phyloP scores from a whole-genome alignment of 768 basidiomycete species.

The Psilocybe sp. region DNA sequence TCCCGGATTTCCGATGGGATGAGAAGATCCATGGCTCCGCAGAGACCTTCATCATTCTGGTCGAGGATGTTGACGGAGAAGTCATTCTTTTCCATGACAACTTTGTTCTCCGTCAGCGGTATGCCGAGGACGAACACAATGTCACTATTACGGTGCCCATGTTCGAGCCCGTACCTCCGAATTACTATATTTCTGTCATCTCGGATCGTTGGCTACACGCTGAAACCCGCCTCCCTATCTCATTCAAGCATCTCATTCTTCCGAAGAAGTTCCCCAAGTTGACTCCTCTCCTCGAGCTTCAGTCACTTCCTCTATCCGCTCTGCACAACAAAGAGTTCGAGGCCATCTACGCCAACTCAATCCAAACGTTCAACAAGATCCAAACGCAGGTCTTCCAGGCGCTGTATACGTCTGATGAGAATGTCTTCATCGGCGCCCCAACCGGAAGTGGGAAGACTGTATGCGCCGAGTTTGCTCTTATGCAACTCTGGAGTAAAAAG shows the following conservation, averaged over 20 bases:
- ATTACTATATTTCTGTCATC: slow-evolving; percentile 94
- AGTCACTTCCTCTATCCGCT: slow-evolving; percentile 84
- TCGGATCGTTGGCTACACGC: slow-evolving; percentile 96
- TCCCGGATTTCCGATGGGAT: slow-evolving; percentile 99
- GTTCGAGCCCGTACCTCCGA: slow-evolving; percentile 96
- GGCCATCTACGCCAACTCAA: slow-evolving; percentile 73
- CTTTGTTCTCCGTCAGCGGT: slow-evolving; percentile 89
- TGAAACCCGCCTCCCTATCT: slow-evolving; percentile 91
- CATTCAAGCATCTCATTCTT: slow-evolving; percentile 96
- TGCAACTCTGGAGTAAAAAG: slow-evolving; percentile 91
- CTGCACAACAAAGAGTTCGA: slow-evolving; percentile 94
- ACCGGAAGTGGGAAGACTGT: slow-evolving; percentile 98
- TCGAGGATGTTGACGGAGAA: slow-evolving; percentile 98
- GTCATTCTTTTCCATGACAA: slow-evolving; percentile 92
- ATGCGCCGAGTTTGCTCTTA: slow-evolving; percentile 92
- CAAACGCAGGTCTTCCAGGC: slow-evolving; percentile 99
- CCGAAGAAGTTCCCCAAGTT: slow-evolving; percentile 95
- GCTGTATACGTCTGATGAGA: slow-evolving; percentile 93
- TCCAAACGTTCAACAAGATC: slow-evolving; percentile 95
- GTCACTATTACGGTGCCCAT: slow-evolving; percentile 95
- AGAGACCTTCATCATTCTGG: slow-evolving; percentile 90
- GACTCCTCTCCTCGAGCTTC: slow-evolving; percentile 90
- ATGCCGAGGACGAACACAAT: slow-evolving; percentile 91
- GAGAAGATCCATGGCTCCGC: slow-evolving; percentile 87
- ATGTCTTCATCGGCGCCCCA: slow-evolving; percentile 94